These are phyloP conservation scores for Aspergillus sp. DNA, from an alignment of 2,329 filamentous ascomycete genomes.

Conservation along the genomic window DNA sequence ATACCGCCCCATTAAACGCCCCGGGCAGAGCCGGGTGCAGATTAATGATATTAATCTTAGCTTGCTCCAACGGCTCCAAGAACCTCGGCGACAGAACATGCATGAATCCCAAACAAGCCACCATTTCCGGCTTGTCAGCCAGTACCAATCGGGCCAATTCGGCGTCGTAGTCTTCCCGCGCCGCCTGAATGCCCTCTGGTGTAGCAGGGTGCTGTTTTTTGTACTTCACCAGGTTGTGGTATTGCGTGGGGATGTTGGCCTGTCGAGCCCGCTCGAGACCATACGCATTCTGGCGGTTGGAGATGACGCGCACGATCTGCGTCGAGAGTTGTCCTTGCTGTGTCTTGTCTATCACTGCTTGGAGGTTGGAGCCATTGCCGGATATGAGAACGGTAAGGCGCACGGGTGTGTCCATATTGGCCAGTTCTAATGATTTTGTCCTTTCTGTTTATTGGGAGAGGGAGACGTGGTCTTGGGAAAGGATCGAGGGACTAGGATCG, in stretches of 20 bases:
- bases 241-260: conserved; percentile 69
- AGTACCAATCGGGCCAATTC: conserved; percentile 72
- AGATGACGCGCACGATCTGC: conserved; percentile 64
- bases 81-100: conserved; percentile 74
- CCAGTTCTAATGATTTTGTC: conserved; percentile 4
- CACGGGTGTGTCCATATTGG: conserved; percentile 35
- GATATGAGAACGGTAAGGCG: conserved; percentile 70
- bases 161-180: conserved; percentile 70
- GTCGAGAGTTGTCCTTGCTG: conserved; percentile 52
- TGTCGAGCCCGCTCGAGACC: conserved; percentile 63
- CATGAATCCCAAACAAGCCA: conserved; percentile 87
- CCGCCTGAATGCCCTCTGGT: conserved; percentile 52
- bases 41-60: conserved; percentile 73
- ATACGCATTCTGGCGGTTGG: conserved; percentile 65
- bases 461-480: no score
- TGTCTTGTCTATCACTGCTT: conserved; percentile 70
- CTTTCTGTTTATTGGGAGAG: background rate
- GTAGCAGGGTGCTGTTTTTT: conserved; percentile 67
- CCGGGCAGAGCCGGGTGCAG: conserved; percentile 75
- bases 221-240: conserved; percentile 79
- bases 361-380: conserved; percentile 75
- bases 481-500: no score
- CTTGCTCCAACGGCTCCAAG: conserved; percentile 65
- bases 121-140: conserved; percentile 66
- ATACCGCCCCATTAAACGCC: conserved; percentile 70